phyloP scores from a whole-genome alignment of 1,284 basidiomycete species.

The Rhizopogon hawkerae region DNA sequence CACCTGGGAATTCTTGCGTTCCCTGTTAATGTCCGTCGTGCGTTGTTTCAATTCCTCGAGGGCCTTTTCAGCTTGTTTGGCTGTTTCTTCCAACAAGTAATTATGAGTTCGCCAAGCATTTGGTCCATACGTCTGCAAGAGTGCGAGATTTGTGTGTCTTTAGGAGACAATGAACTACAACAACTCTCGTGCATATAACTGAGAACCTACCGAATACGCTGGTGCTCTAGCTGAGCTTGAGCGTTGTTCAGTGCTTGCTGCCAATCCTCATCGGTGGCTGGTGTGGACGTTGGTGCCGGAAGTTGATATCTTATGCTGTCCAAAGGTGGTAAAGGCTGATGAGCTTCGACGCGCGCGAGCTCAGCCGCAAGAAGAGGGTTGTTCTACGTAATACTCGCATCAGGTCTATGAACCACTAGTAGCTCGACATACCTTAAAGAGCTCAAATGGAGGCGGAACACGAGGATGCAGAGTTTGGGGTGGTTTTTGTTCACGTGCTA shows the following conservation, averaged over 20 bases:
- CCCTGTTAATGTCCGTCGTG: constrained; percentile 77
- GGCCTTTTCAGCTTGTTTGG: constrained; percentile 64
- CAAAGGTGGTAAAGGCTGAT: constrained; percentile 63
- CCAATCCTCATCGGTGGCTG: constrained; percentile 74
- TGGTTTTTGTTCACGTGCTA: constrained; percentile 58
- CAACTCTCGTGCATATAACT: constrained; percentile 1
- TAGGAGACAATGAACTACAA: constrained; percentile 1
- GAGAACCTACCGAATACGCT: constrained; percentile 65
- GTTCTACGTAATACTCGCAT: constrained; percentile 34
- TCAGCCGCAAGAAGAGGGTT: constrained; percentile 63
- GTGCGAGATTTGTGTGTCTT: constrained; percentile 77
- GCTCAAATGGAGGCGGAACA: constrained; percentile 58
- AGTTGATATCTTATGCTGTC: constrained; percentile 79
- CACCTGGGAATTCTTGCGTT: constrained; percentile 80
- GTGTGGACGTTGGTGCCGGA: constrained; percentile 56
- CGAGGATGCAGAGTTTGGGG: constrained; percentile 54
- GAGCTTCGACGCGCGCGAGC: constrained; percentile 62
- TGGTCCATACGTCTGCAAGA: constrained; percentile 81
- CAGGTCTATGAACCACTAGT: constrained; percentile 4
- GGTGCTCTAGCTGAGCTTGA: constrained; percentile 83
- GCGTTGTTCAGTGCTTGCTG: constrained; percentile 70
- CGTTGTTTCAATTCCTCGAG: constrained; percentile 67
- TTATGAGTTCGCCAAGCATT: constrained; percentile 92
- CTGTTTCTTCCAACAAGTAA: constrained; percentile 74
- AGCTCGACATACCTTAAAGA: constrained; percentile 54